Evolutionary conservation across 148 eudicot species (phyloP), one percentile per base, ranked within the genome.

Genomic region (Selenicereus undatus): DNA sequence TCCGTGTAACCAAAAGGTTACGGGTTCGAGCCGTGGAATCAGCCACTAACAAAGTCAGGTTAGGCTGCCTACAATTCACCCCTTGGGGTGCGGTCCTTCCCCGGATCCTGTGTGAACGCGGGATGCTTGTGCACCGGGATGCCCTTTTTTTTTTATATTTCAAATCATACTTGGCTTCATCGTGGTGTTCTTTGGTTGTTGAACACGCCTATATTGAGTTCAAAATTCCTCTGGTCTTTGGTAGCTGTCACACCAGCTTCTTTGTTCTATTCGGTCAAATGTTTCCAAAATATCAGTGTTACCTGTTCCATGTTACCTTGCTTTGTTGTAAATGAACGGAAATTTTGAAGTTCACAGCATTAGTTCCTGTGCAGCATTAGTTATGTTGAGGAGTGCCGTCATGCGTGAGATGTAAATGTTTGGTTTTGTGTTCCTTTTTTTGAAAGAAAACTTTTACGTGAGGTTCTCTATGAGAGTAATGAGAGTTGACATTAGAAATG

Each of bases 161-260:
- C 48, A 18, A 9, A 12, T n/a, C 18, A 11, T 65, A 16, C 17
- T 36, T 4, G 10, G 73, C 27, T 18, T 17, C 35, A 30, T n/a
- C 13, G 16, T 51, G 12, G 27, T 75, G 36, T 6, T 52, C 43
- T 75, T 52, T 52, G 29, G 43, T 29, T 20, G 11, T n/a, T 14
- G 48, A 17, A 10, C n/a, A 18, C n/a, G 12, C 8, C 10, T 1
- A 35, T 21, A 71, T 71, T 73, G 0, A 36, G 5, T 22, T 56
- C 9, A 16, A 72, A 13, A 52, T 50, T 58, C 26, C 54, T 58
- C 26, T 71, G 29, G 56, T 58, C 16, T 39, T 58, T 71, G 76
- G 29, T 80, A 26, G 77, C 58, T 80, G 82, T 62, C 71, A 12
- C 11, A 51, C 17, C 6, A 36, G 68, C 36, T 42, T 65, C 52